Base-by-base conservation (phyloP, 805 yeast species). In the Nakazawaea ernobii region DNA sequence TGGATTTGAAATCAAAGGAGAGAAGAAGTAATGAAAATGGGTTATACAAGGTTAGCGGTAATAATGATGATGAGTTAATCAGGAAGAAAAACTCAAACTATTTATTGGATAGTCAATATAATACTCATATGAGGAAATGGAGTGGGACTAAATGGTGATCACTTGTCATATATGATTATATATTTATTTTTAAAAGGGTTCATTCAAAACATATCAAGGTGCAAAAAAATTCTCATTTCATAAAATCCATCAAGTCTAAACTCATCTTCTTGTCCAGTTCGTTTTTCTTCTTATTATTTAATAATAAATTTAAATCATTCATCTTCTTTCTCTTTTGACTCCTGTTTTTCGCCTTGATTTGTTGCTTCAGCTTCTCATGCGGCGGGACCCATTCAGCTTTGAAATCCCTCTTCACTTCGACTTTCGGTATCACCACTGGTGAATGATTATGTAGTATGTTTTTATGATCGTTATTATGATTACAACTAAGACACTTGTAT, bases 181-280 rank as follows among this genome's bases (percentile, higher is more conserved):
- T 4, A 35, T n/a, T 11, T 30, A 30, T n/a, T 11, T 10, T 3
- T 30, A 30, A 4, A 30, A 30, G 11, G 33, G n/a, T 30, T n/a
- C 11, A 30, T 30, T n/a, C 11, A 30, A 30, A 30, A 30, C n/a
- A 30, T 11, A 20, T 20, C 20, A 35, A n/a, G 10, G 10, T 35
- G 30, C 26, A 42, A 8, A 35, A 13, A 24, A 13, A 9, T 38
- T 24, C 45, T 50, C 41, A 38, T 36, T 55, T 57, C 63, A 60
- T 56, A 49, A 62, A 56, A 36, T 59, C 61, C 54, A 61, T 58
- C 45, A 62, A 48, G 51, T 55, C 58, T 45, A 59, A 50, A 24
- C 47, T 46, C 15, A 33, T 28, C 14, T 42, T 48, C 29, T 50
- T 46, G 7, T 51, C 52, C 45, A 51, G 55, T 48, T 58, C 55